Conservation (phyloP, 2,329 filamentous ascomycete species). For the Paracorniculantispora psalliotae region DNA sequence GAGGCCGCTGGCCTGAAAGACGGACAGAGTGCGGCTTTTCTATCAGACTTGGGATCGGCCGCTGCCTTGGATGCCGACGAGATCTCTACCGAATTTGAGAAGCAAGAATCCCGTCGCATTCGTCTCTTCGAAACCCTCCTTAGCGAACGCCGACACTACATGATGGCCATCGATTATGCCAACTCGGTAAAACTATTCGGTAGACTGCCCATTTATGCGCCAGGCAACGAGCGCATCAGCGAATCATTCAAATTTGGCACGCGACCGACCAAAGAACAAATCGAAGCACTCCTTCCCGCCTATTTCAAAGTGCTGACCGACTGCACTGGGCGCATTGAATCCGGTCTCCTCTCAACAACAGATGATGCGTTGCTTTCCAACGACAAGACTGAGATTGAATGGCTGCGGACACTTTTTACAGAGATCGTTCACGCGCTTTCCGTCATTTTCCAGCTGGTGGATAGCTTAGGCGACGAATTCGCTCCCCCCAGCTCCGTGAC, state of each 20-base stretch:
- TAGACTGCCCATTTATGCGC: constrained; percentile 31
- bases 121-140: constrained; percentile 70
- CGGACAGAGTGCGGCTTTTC: constrained; percentile 51
- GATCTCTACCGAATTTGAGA: constrained; percentile 56
- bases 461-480: constrained; percentile 50
- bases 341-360: constrained; percentile 46
- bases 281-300: constrained; percentile 42
- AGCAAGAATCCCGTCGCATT: constrained; percentile 54
- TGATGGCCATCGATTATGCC: constrained; percentile 57
- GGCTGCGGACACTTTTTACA: constrained; percentile 58
- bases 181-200: constrained; percentile 43
- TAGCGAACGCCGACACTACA: constrained; percentile 62
- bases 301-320: constrained; percentile 44
- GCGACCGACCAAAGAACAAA: constrained; percentile 28
- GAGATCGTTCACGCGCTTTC: constrained; percentile 72
- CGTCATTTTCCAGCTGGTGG: constrained; percentile 67
- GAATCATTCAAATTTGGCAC: constrained; percentile 27
- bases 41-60: constrained; percentile 45
- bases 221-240: constrained; percentile 23
- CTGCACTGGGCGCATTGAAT: constrained; percentile 45
- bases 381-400: constrained; percentile 53
- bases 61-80: constrained; percentile 48
- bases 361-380: constrained; percentile 44
- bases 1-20: constrained; percentile 65
- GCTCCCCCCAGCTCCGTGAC: constrained; percentile 54